Percentiles rank a stretch among this genome's conserved stretches.
Conservation (phyloP, 176 grass and related monocot species). For the Raddia guianensis region DNA sequence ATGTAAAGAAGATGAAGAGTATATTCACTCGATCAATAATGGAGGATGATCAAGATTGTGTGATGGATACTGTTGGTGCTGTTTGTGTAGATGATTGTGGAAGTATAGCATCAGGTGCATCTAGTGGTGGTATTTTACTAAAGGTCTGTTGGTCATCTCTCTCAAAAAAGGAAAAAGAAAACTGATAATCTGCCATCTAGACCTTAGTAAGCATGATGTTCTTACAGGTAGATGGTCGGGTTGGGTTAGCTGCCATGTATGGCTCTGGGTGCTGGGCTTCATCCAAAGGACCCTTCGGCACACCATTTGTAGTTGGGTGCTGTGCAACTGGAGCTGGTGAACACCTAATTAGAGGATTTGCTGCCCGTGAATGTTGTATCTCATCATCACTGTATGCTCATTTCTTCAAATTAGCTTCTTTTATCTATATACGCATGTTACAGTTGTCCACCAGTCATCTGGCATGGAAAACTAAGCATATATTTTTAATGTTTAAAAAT, state of each 20-base stretch:
- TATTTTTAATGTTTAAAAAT: background rate
- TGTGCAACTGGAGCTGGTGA: constrained; percentile 92
- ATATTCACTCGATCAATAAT: constrained; percentile 21
- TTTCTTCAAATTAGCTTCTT: background rate
- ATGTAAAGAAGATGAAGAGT: constrained; percentile 48
- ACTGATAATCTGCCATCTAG: constrained; percentile 18
- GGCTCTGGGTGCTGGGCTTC: constrained; percentile 95
- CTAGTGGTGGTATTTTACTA: constrained; percentile 94
- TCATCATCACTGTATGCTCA: constrained; percentile 74
- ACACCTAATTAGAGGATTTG: constrained; percentile 90
- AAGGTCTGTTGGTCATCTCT: constrained; percentile 53
- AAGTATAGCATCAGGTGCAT: constrained; percentile 81
- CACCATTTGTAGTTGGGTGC: constrained; percentile 65
- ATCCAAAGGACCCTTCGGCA: constrained; percentile 76
- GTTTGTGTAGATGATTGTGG: constrained; percentile 77
- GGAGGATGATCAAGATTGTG: constrained; percentile 51
- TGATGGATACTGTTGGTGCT: constrained; percentile 92
- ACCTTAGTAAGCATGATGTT: constrained; percentile 36
- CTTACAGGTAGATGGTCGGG: constrained; percentile 80
- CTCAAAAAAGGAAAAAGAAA: background rate
- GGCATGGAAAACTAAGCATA: background rate
- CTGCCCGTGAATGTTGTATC: constrained; percentile 85
- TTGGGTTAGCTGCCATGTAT: constrained; percentile 96
- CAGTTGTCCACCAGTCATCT: background rate
- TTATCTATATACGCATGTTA: background rate